Evolutionary conservation across 371 early-diverging fungal species (phyloP).

Genomic region (Mortierella sp.): DNA sequence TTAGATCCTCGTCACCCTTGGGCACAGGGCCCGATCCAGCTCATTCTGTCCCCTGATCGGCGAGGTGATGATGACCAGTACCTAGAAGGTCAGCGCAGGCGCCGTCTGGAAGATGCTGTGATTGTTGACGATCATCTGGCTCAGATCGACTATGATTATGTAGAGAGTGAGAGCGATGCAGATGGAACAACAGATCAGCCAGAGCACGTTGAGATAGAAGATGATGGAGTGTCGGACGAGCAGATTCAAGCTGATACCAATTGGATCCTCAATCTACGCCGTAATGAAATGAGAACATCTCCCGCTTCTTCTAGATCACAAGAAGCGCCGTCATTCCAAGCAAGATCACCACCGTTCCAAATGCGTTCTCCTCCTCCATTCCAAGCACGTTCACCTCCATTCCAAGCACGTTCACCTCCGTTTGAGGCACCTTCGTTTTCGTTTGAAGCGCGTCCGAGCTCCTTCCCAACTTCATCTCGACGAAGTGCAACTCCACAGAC

Average conservation of each 20-base stretch:
- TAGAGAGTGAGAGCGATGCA: constrained; percentile 51
- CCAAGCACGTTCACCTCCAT: neutral
- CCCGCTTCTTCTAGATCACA: neutral
- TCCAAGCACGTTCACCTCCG: constrained; percentile 8
- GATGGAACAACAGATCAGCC: constrained; percentile 22
- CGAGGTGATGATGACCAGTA: constrained; percentile 3
- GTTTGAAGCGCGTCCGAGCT: constrained; percentile 16
- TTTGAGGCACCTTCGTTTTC: constrained; percentile 18
- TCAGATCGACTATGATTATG: constrained; percentile 26
- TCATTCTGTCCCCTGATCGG: constrained; percentile 26
- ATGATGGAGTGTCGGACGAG: constrained; percentile 17
- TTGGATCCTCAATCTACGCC: constrained; percentile 26
- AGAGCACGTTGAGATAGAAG: constrained; percentile 22
- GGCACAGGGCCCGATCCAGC: constrained; percentile 44
- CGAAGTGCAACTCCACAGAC: constrained; percentile 14
- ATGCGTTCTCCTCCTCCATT: neutral
- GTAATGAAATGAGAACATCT: neutral
- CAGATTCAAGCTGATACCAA: constrained; percentile 24
- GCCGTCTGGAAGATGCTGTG: constrained; percentile 21
- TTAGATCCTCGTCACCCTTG: constrained; percentile 44
- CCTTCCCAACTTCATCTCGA: constrained; percentile 24
- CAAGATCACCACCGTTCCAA: constrained; percentile 7
- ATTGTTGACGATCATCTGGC: constrained; percentile 31
- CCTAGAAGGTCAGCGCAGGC: constrained; percentile 16
- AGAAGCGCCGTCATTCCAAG: constrained; percentile 18